Evolutionary conservation across 768 basidiomycete species (phyloP), one percentile per base, ranked within the genome.

Genomic region (Vishniacozyma victoriae): DNA sequence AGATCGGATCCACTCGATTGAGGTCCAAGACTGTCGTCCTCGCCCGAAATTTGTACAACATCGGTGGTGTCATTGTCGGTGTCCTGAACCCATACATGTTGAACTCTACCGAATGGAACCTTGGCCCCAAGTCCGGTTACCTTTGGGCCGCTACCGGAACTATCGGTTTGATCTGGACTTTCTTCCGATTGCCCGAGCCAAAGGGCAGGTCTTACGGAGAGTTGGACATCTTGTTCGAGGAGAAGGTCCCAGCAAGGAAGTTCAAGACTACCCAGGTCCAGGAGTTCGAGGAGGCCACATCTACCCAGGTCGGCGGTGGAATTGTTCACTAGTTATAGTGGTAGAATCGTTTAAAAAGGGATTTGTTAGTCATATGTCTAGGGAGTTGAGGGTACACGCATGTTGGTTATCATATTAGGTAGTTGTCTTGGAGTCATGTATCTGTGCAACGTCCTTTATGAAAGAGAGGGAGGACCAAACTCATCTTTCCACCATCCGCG

Each of bases 11-110:
- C 12, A 70, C 65, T 14, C 62, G 71, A 16, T 56, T 73, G 5
- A 61, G 69, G n/a, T 51, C 58, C 42, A 73, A 74, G 63, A 70
- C 72, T 25, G 63, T 49, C 48, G 56, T 52, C 47, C 31, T 60
- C 41, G 50, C 55, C 14, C 50, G 54, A 33, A 48, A 41, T 41
- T 41, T 45, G 20, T 63, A 63, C 55, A 59, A 57, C 48, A 40
- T 59, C 19, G 22, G 41, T 36, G 57, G 55, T 47, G 47, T 59
- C 40, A 29, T 54, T 36, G 55, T 42, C 41, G 38, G 19, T 15
- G 35, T 58, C 39, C 41, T 63, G 52, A 57, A 49, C 46, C 57
- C 55, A 1, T 57, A 64, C 45, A 43, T 58, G 35, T 38, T 64
- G 39, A 64, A 64, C 50, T 22, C 52, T 2, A 31, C 24, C 11